Evolutionary conservation across 164 flowering plant genomes (phyloP), one percentile per base, ranked within the genome.

Genomic region (Houttuynia cordata): DNA sequence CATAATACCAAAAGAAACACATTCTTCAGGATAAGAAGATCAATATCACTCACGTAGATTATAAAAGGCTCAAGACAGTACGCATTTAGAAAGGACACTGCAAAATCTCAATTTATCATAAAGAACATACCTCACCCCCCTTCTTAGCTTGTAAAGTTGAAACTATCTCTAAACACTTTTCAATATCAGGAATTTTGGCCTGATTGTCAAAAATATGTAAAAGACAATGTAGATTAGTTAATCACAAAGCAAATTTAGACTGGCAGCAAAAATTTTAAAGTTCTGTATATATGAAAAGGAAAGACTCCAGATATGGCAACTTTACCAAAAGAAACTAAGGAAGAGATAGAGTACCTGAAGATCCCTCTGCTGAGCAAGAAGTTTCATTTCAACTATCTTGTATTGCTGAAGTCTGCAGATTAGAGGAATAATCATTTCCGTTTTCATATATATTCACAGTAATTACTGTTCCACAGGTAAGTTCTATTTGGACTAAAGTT

Each of bases 131-230:
- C 98, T 93, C 96, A 77, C 89, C 88, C 67, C 79, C 92, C 94
- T 81, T 86, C 83, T 81, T 90, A 54, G 85, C 84, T 81, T 86
- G 81, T 75, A 93, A 74, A 56, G 95, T 81, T 24, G 84, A 79
- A 67, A 90, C 97, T 17, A 87, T 77, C 66, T 87, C 94, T 57
- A 89, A 71, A 76, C 98, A 93, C 74, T 93, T 93, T 79, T 84
- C 88, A 56, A 92, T 89, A 71, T 92, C 98, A 14, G 98, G 98
- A 54, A 92, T 87, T 78, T 92, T 92, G 51, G 90, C 96, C 96
- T 89, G 81, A 70, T 21, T 61, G 59, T n/a, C 22, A 45, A 45
- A 12, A 45, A 12, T 8, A 45, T 45, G 12, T 3, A 7, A 69
- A 25, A 69, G 60, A 61, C 50, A 30, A 65, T 51, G 37, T 12